Evolutionary conservation across 768 basidiomycete species (phyloP).

Genomic region (Leccinum ochraceum): DNA sequence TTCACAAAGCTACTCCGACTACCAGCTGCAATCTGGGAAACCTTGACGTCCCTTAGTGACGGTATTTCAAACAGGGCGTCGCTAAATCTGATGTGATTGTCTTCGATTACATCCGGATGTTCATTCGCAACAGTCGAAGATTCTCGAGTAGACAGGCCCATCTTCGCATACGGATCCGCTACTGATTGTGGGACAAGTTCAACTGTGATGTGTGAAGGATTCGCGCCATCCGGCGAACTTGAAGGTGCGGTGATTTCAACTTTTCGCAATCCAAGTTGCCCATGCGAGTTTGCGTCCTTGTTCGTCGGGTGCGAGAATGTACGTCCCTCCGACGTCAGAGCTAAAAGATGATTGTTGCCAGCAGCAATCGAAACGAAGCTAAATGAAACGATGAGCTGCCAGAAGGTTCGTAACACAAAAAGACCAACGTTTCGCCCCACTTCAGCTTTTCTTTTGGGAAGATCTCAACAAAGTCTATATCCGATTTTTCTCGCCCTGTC

Average conservation of each 20-base stretch:
- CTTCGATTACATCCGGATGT: slow-evolving; percentile 32
- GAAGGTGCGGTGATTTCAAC: slow-evolving; percentile 46
- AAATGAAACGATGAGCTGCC: slow-evolving; percentile 9
- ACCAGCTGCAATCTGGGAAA: slow-evolving; percentile 74
- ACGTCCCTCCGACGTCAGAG: slow-evolving; percentile 69
- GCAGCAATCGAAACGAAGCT: slow-evolving; percentile 77
- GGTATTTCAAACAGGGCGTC: slow-evolving; percentile 77
- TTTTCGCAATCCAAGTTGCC: slow-evolving; percentile 80
- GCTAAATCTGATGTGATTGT: slow-evolving; percentile 60
- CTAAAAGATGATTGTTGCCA: slow-evolving; percentile 73
- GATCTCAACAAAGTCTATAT: slow-evolving; percentile 62
- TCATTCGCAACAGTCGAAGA: slow-evolving; percentile 23
- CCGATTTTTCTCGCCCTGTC: slow-evolving; percentile 52
- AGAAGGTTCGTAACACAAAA: not conserved
- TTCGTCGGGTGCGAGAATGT: slow-evolving; percentile 78
- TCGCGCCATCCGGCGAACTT: slow-evolving; percentile 15
- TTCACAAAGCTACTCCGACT: slow-evolving; percentile 70
- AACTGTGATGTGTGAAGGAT: slow-evolving; percentile 41
- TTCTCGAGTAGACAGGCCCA: slow-evolving; percentile 42
- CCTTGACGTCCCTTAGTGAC: slow-evolving; percentile 58
- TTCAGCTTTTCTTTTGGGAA: slow-evolving; percentile 52
- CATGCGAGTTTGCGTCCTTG: slow-evolving; percentile 72
- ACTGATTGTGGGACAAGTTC: slow-evolving; percentile 60
- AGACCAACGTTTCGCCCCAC: slow-evolving; percentile 67
- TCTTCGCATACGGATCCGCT: slow-evolving; percentile 49